A percentile compares a stretch with the other conserved stretches of the same genome.
These are phyloP conservation scores for Trichaptum fuscoviolaceum DNA, from an alignment of 768 basidiomycete species.

Conservation along the genomic window DNA sequence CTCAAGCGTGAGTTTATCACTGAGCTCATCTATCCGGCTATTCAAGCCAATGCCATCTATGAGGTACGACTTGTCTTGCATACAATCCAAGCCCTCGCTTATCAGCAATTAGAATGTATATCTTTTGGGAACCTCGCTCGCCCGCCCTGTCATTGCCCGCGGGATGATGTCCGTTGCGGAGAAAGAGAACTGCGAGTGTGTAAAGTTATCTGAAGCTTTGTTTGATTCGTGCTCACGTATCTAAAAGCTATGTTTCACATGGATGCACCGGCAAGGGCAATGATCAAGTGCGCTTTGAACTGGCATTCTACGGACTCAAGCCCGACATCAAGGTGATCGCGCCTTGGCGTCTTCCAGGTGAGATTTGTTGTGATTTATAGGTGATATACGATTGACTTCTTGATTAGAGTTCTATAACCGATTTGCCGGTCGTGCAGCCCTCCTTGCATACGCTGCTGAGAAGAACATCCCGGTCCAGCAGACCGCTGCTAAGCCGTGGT, in stretches of 20 bases:
- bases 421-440: constrained; percentile 91
- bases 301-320: constrained; percentile 97
- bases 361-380: constrained; percentile 11
- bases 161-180: constrained; percentile 96
- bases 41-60: constrained; percentile 98
- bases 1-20: constrained; percentile 92
- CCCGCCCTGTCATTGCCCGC: constrained; percentile 96
- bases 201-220: constrained; percentile 8
- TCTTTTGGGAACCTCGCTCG: constrained; percentile 95
- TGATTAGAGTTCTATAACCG: constrained; percentile 88
- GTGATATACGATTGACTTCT: constrained; percentile 1
- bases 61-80: constrained; percentile 49
- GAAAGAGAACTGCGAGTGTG: constrained; percentile 92
- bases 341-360: constrained; percentile 95
- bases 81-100: background rate
- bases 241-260: constrained; percentile 82
- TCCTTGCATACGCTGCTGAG: constrained; percentile 83
- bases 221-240: background rate
- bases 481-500: constrained; percentile 97
- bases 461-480: constrained; percentile 91
- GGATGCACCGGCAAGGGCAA: constrained; percentile 99
- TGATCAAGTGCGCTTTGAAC: constrained; percentile 98
- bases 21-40: constrained; percentile 95
- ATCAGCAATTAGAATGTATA: constrained; percentile 69
- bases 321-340: constrained; percentile 99